Conservation (phyloP, 2,329 filamentous ascomycete species). For the Trematosphaeria pertusa region DNA sequence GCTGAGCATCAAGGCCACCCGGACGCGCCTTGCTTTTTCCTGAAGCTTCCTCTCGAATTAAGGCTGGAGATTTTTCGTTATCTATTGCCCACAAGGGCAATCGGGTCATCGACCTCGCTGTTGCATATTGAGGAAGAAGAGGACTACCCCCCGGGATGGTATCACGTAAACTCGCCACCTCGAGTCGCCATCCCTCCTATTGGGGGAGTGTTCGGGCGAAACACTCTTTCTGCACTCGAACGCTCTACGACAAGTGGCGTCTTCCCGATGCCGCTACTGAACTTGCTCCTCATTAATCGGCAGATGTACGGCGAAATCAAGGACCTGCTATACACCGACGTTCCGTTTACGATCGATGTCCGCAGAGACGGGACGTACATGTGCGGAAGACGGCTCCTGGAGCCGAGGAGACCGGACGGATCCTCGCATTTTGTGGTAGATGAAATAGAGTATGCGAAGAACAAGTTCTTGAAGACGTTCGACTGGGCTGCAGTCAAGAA, state of each 20-base stretch:
- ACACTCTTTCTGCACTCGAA: not conserved
- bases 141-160: not conserved
- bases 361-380: slow-evolving; percentile 42
- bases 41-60: slow-evolving; percentile 41
- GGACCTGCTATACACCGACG: slow-evolving; percentile 36
- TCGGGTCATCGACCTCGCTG: slow-evolving; percentile 31
- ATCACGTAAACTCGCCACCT: not conserved
- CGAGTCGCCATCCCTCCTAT: not conserved
- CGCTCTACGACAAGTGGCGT: slow-evolving; percentile 6
- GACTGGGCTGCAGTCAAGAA: slow-evolving; percentile 40
- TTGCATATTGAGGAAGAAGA: slow-evolving; percentile 14
- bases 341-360: slow-evolving; percentile 39
- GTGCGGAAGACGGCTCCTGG: slow-evolving; percentile 39
- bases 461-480: slow-evolving; percentile 35
- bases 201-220: not conserved
- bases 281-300: slow-evolving; percentile 34
- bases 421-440: slow-evolving; percentile 23
- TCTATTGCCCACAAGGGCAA: slow-evolving; percentile 32
- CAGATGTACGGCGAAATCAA: slow-evolving; percentile 38
- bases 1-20: slow-evolving; percentile 32
- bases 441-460: slow-evolving; percentile 23
- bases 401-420: slow-evolving; percentile 36
- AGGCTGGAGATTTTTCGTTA: slow-evolving; percentile 41
- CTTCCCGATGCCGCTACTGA: slow-evolving; percentile 27
- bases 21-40: slow-evolving; percentile 38